These are phyloP conservation scores for Mucor racemosus DNA, from an alignment of 371 early-diverging fungal genomes.

Conservation along the genomic window DNA sequence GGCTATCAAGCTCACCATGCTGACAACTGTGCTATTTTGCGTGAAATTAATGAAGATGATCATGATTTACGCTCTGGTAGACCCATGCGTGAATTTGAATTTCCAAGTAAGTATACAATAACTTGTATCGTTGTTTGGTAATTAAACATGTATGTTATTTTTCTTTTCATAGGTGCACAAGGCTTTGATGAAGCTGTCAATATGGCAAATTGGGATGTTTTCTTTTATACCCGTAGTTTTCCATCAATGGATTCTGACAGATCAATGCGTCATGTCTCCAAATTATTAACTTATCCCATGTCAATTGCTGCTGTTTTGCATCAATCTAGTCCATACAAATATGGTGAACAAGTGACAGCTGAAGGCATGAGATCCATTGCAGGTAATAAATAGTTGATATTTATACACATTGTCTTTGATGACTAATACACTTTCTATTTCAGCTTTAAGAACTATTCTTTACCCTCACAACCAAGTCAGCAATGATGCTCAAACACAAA, in stretches of 20 bases:
- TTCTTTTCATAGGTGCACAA: constrained; percentile 57
- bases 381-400: constrained; percentile 39
- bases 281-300: constrained; percentile 82
- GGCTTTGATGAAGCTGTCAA: constrained; percentile 80
- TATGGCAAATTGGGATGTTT: constrained; percentile 83
- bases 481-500: constrained; percentile 49
- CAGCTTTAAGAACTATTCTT: constrained; percentile 74
- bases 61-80: constrained; percentile 84
- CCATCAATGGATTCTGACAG: constrained; percentile 75
- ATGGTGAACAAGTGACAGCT: constrained; percentile 69
- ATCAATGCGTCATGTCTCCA: constrained; percentile 82
- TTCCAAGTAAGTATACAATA: constrained; percentile 61
- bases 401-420: background rate
- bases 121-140: too few relatives aligned
- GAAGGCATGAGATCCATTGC: constrained; percentile 76
- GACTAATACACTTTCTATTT: background rate
- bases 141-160: background rate
- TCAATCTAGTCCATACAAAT: constrained; percentile 73
- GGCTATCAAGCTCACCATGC: constrained; percentile 63
- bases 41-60: constrained; percentile 83
- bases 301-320: constrained; percentile 83
- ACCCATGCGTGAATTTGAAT: constrained; percentile 81
- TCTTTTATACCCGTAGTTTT: constrained; percentile 83
- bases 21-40: constrained; percentile 59
- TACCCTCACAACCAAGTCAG: constrained; percentile 59